Evolutionary conservation across 2,329 filamentous ascomycete genomes (phyloP), one percentile per base, ranked within the genome.

Genomic region (Thelonectria blattea): DNA sequence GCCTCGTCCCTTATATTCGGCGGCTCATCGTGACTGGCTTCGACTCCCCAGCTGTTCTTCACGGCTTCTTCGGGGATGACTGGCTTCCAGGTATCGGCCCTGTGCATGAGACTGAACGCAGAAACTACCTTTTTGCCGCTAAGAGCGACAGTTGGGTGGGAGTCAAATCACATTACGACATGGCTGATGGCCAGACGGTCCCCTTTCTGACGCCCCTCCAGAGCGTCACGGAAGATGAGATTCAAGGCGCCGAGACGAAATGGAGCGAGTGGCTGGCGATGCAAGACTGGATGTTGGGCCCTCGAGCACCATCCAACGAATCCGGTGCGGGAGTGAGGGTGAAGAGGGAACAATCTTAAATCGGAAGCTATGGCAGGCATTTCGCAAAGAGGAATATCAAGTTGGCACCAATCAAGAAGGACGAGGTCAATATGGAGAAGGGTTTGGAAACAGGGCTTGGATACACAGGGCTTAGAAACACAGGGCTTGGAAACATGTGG

Each of bases 261-360:
- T 99, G 95, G 95, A 96, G 92, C 73, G 89, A 94, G 71, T 98
- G 94, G 94, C 80, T 97, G 32, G 92, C 92, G 12, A 96, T 97
- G 92, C 92, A 97, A 76, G 94, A 97, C 75, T 98, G 94, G 94
- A 96, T 97, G 93, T 81, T 97, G n/a, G 93, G 93, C 2, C 91
- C 91, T 1, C 81, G 91, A 62, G 89, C 89, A 32, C 91, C 90
- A 32, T 56, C 58, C 3, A 65, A 71, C 15, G 68, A 74, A 42
- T 68, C 71, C 48, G 63, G 68, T 41, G 67, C 71, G 48, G 63
- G 68, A 34, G 65, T 71, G 22, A 63, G 67, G 34, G 62, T 77
- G 41, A 76, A 77, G 61, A 69, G 68, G 47, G 74, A 77, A 56
- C 64, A 63, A 45, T 52, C 65, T 32, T 69, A 48, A 62, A 48